Conservation (phyloP, 2,329 filamentous ascomycete species). For the Beauveria sp. region DNA sequence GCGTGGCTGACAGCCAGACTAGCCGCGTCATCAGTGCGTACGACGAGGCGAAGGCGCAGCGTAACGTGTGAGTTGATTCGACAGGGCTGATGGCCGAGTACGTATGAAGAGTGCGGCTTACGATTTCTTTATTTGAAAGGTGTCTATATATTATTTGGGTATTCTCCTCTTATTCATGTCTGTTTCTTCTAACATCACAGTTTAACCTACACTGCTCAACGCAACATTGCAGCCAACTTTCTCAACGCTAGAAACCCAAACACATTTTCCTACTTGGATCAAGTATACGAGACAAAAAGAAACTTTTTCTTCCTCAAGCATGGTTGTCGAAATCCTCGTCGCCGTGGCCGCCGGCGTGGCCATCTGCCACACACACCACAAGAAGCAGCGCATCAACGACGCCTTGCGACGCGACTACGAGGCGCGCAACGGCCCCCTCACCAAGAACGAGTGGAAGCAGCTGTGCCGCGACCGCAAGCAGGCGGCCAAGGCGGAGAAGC, state of each 20-base stretch:
- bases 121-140: neutral
- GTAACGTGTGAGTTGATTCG: neutral
- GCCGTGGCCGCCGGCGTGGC: slow-evolving; percentile 1
- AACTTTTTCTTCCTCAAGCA: neutral
- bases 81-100: neutral
- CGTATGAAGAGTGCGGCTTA: neutral
- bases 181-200: neutral
- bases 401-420: neutral
- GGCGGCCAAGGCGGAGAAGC: slow-evolving; percentile 5
- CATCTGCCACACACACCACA: slow-evolving; percentile 10
- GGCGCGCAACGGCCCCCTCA: neutral
- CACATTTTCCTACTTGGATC: neutral
- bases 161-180: neutral
- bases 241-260: neutral
- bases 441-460: slow-evolving; percentile 6
- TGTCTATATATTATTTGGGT: neutral
- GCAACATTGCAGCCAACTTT: neutral
- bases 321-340: slow-evolving; percentile 4
- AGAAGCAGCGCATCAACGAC: slow-evolving; percentile 1
- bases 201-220: neutral
- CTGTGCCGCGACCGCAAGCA: slow-evolving; percentile 7
- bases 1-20: neutral
- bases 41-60: slow-evolving; percentile 1
- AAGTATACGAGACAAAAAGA: neutral
- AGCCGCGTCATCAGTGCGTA: slow-evolving; percentile 9